Evolutionary conservation across 495 filamentous ascomycete genomes (phyloP).

Genomic region (Monascus purpureus): DNA sequence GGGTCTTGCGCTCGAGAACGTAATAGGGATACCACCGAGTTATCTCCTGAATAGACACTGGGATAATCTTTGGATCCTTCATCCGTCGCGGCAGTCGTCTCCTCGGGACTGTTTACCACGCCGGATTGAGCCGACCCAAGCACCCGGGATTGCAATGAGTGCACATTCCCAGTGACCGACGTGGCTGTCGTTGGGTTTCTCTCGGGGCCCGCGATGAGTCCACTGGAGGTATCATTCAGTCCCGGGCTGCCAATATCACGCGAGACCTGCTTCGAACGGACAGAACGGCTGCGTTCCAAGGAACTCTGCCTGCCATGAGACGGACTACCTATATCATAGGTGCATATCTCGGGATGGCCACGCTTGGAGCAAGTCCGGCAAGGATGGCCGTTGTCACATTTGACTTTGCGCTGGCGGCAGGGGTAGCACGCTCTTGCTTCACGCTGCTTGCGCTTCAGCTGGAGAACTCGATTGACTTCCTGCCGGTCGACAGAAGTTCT

Average conservation of each 20-base stretch:
- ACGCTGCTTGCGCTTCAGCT: constrained; percentile 15
- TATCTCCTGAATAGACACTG: constrained; percentile 23
- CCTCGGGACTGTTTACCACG: too few species aligned
- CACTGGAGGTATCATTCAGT: too few species aligned
- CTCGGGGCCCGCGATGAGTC: too few species aligned
- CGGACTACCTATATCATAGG: constrained; percentile 8
- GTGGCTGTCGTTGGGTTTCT: too few species aligned
- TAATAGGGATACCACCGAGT: constrained; percentile 21
- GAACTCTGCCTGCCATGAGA: neutral
- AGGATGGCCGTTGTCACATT: constrained; percentile 20
- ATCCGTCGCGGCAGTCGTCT: too few species aligned
- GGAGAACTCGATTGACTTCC: constrained; percentile 18
- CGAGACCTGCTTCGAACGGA: too few species aligned
- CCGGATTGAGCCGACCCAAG: neutral
- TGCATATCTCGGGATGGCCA: constrained; percentile 24
- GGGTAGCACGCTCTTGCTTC: constrained; percentile 25
- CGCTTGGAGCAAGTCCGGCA: constrained; percentile 20
- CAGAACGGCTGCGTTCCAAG: neutral
- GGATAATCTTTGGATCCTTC: too few species aligned
- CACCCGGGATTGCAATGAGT: too few species aligned
- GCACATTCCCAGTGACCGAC: too few species aligned
- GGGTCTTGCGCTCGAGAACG: constrained; percentile 39
- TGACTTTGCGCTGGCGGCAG: constrained; percentile 28
- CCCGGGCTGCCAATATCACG: too few species aligned
- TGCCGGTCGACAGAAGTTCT: constrained; percentile 7